These are phyloP conservation scores for Microstegium vimineum DNA, from an alignment of 176 grass and related monocot species.

Conservation along the genomic window DNA sequence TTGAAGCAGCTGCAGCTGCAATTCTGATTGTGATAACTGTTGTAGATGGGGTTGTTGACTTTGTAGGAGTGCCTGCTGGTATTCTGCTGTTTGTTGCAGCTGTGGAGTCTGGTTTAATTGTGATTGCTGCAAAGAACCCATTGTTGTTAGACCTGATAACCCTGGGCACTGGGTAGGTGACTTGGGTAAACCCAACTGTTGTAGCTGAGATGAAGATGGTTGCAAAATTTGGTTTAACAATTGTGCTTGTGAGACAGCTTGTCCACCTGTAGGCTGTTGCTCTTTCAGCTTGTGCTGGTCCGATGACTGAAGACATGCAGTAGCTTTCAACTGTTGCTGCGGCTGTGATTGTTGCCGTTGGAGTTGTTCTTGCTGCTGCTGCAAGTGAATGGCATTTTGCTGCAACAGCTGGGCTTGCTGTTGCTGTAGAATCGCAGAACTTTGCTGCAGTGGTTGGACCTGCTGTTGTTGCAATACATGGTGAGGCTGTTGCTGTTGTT, in stretches of 20 bases:
- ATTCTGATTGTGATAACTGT: conserved; percentile 64
- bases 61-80: conserved; percentile 75
- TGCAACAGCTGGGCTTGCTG: conserved; percentile 57
- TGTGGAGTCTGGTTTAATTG: conserved; percentile 44
- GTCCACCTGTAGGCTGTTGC: conserved; percentile 41
- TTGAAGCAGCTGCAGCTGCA: conserved; percentile 92
- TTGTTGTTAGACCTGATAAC: conserved; percentile 27
- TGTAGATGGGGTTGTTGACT: conserved; percentile 75
- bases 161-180: conserved; percentile 43
- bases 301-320: conserved; percentile 35
- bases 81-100: conserved; percentile 65
- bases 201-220: conserved; percentile 65
- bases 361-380: conserved; percentile 63
- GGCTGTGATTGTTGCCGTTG: conserved; percentile 54
- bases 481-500: conserved; percentile 47
- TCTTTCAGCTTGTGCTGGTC: conserved; percentile 57
- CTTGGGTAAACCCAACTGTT: conserved; percentile 62
- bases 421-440: conserved; percentile 40
- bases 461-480: conserved; percentile 54
- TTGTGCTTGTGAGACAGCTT: conserved; percentile 50
- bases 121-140: conserved; percentile 51
- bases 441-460: conserved; percentile 55
- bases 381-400: conserved; percentile 49
- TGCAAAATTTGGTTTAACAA: conserved; percentile 61
- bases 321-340: conserved; percentile 45